Conservation (phyloP, 1,284 basidiomycete species). For the Moesziomyces antarcticus region DNA sequence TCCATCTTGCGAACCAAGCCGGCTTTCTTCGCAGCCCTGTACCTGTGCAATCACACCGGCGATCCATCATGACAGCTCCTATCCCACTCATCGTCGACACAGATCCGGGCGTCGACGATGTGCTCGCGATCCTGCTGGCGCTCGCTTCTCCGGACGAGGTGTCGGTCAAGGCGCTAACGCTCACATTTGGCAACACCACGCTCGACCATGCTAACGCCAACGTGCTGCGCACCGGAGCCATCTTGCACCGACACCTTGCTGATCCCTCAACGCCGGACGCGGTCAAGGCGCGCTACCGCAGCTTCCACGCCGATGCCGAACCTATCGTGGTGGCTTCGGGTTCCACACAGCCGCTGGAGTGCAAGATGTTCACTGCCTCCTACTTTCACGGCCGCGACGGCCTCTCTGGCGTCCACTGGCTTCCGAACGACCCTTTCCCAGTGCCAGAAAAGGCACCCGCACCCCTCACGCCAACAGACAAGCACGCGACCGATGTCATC, state of each 20-base stretch:
- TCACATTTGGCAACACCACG: slow-evolving; percentile 72
- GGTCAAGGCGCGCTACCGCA: slow-evolving; percentile 66
- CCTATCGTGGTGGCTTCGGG: slow-evolving; percentile 48
- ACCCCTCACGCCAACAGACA: slow-evolving; percentile 69
- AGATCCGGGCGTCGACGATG: slow-evolving; percentile 84
- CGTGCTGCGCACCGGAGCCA: slow-evolving; percentile 72
- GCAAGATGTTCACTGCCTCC: slow-evolving; percentile 80
- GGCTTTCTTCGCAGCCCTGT: too few species aligned
- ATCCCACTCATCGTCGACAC: slow-evolving; percentile 58
- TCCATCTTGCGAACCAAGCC: too few species aligned
- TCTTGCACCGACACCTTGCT: slow-evolving; percentile 76
- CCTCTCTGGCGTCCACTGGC: slow-evolving; percentile 55
- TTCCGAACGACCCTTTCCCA: slow-evolving; percentile 57
- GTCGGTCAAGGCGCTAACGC: slow-evolving; percentile 73
- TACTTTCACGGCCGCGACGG: slow-evolving; percentile 74
- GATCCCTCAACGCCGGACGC: slow-evolving; percentile 70
- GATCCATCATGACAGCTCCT: slow-evolving; percentile 10
- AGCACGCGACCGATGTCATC: slow-evolving; percentile 75
- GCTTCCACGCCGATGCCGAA: slow-evolving; percentile 21
- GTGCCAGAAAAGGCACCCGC: slow-evolving; percentile 23
- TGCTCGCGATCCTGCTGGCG: slow-evolving; percentile 74
- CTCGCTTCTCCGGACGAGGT: slow-evolving; percentile 56
- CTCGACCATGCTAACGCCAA: slow-evolving; percentile 72
- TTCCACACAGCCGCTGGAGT: slow-evolving; percentile 75
- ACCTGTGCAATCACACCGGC: not conserved